A percentile compares a stretch with the other conserved stretches of the same genome.
Conservation (phyloP, 768 basidiomycete genomes). For the Rhodotorula paludigena region DNA sequence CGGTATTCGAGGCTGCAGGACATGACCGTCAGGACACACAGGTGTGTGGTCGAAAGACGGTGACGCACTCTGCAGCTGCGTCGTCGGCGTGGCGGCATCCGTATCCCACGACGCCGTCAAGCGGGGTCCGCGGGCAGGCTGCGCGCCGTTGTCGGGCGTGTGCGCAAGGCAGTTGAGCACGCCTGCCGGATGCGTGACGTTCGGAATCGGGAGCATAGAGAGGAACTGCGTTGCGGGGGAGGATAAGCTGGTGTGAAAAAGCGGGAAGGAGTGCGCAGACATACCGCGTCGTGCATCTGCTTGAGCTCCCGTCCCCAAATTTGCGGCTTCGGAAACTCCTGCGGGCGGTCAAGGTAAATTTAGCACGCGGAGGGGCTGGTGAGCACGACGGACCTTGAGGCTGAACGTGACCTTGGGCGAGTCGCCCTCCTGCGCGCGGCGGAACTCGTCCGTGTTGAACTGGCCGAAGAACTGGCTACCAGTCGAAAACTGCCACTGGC, state of each 20-base stretch:
- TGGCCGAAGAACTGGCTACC: constrained; percentile 18
- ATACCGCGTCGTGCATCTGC: no score
- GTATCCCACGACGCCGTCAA: constrained; percentile 16
- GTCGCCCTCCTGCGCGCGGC: background rate
- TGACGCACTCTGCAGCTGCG: constrained; percentile 13
- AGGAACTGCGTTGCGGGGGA: constrained; percentile 28
- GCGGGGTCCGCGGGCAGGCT: constrained; percentile 13
- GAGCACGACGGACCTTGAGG: constrained; percentile 8
- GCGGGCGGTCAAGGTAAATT: no score
- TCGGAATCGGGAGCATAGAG: constrained; percentile 14
- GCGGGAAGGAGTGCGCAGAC: no score
- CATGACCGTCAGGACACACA: background rate
- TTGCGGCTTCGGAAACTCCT: no score
- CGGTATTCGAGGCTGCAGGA: constrained; percentile 8
- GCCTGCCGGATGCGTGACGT: constrained; percentile 27
- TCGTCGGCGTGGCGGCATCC: constrained; percentile 20
- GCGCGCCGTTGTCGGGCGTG: constrained; percentile 22
- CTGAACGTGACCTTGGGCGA: constrained; percentile 4
- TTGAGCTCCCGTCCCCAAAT: no score
- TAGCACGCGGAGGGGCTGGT: no score
- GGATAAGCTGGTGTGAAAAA: no score
- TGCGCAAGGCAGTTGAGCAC: constrained; percentile 28
- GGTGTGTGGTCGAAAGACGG: rapidly evolving
- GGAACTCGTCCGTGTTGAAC: constrained; percentile 4
- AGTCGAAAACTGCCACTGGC: background rate